Evolutionary conservation across 176 grass and related monocot genomes (phyloP), one percentile per base, ranked within the genome.

Genomic region (Otatea glauca): DNA sequence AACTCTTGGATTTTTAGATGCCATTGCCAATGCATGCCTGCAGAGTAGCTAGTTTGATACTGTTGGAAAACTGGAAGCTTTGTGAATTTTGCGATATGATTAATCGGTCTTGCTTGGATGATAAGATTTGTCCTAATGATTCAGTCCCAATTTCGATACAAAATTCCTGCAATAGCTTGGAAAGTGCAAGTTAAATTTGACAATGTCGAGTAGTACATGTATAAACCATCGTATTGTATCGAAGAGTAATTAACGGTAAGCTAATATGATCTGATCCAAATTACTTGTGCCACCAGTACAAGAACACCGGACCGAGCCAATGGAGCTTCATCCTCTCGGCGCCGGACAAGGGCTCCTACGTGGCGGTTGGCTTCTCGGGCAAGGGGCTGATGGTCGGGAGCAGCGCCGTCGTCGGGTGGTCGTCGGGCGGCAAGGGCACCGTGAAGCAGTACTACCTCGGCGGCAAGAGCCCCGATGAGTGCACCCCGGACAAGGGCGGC

Each of bases 241-340:
- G 6, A 45, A 9, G 13, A 61, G 6, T 63, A 29, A 3, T 39
- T 13, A 41, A 43, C 32, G 3, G 20, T 44, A 16, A 32, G 53
- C 37, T 63, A 9, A 54, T 3, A 59, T 13, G 71, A 67, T 84
- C 82, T 81, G 66, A 80, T 65, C 42, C 65, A 11, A 62, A 67
- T 24, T 41, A 3, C 21, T 45, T 47, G 16, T 25, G 79, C 3
- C 18, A 47, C 9, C 96, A 99, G 96, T 96, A 89, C 76, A 92
- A 85, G 78, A 96, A 96, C 80, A 85, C 91, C 6, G 90, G 86
- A 35, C 65, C 84, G 41, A 92, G 78, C 82, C 61, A 84, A 14
- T 99, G 96, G 96, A 92, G 96, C 83, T 99, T 92, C 75, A 78
- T 99, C n/a, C 80, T 99, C 6, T 99, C 96, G 74, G 91, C 93